Conservation (phyloP, 441 rosid species). For the Theobroma grandiflorum region DNA sequence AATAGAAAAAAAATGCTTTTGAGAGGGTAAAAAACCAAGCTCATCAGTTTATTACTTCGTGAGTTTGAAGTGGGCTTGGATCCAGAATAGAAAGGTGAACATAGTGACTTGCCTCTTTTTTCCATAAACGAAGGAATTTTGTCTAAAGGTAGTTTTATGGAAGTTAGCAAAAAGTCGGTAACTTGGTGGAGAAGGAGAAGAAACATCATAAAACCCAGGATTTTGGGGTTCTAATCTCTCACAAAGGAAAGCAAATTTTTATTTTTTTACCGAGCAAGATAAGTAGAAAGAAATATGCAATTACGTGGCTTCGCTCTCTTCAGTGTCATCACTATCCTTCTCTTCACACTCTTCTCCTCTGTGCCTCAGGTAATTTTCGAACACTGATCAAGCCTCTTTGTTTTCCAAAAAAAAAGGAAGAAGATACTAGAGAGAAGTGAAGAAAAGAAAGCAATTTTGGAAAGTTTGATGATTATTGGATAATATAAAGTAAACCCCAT, state of each 20-base stretch:
- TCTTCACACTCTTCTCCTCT: constrained; percentile 27
- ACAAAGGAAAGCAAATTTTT: neutral
- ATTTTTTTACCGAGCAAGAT: too few species aligned
- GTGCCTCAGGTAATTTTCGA: constrained; percentile 35
- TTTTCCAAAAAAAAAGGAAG: neutral
- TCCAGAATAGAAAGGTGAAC: too few species aligned
- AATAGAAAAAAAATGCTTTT: too few species aligned
- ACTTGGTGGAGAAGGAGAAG: neutral
- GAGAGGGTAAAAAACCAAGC: too few species aligned
- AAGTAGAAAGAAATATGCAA: constrained; percentile 29
- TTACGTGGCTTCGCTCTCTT: constrained; percentile 33
- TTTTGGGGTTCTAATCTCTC: neutral
- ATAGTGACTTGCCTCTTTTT: too few species aligned
- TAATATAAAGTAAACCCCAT: neutral
- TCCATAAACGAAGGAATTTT: too few species aligned
- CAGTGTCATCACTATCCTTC: neutral
- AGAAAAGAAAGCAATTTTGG: neutral
- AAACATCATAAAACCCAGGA: neutral
- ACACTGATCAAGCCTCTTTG: constrained; percentile 26
- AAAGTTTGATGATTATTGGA: neutral
- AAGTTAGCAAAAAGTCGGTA: neutral
- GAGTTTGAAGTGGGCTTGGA: too few species aligned
- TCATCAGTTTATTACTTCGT: too few species aligned
- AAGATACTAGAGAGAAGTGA: neutral
- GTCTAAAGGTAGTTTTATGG: too few species aligned